Percentiles rank a stretch among this genome's conserved stretches.
Conservation (phyloP, 139 green algal species). For the Parachlorella kessleri region DNA sequence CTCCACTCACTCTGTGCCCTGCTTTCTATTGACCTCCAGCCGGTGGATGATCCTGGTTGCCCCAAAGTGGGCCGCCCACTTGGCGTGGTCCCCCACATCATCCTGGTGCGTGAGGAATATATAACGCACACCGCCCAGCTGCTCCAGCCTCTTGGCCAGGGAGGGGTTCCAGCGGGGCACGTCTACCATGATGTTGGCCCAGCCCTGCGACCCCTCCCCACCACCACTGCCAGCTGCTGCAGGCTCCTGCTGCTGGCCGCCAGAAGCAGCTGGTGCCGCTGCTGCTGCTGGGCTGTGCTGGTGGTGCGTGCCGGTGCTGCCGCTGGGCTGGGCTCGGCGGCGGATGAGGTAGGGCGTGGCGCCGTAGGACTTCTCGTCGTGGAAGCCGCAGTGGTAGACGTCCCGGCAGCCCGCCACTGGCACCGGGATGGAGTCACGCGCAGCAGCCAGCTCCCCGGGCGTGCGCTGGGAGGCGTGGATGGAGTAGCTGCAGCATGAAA, state of each 20-base stretch:
- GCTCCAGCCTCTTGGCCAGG: slow-evolving; percentile 63
- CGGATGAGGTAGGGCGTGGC: slow-evolving; percentile 66
- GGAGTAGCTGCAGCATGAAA: slow-evolving; percentile 60
- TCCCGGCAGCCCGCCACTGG: slow-evolving; percentile 43
- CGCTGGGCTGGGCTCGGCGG: neutral
- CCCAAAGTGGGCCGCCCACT: slow-evolving; percentile 71
- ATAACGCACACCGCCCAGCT: slow-evolving; percentile 68
- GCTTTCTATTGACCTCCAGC: slow-evolving; percentile 31
- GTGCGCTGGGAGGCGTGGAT: slow-evolving; percentile 62
- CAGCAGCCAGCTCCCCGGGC: slow-evolving; percentile 56
- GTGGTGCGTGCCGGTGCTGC: neutral
- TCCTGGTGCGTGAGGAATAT: slow-evolving; percentile 88
- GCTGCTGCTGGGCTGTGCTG: too few species aligned
- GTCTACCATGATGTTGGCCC: slow-evolving; percentile 85
- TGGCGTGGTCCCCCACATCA: slow-evolving; percentile 77
- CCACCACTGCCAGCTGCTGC: too few species aligned
- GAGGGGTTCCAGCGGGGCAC: slow-evolving; percentile 66
- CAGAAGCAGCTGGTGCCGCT: too few species aligned
- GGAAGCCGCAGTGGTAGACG: slow-evolving; percentile 66
- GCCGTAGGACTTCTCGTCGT: slow-evolving; percentile 64
- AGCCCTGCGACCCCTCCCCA: too few species aligned
- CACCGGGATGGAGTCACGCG: slow-evolving; percentile 57
- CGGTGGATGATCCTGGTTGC: slow-evolving; percentile 73
- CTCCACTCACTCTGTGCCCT: slow-evolving; percentile 51
- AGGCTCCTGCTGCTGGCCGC: too few species aligned